Evolutionary conservation across 352 stramenopile species (phyloP).

Genomic region (Aphanomyces stellatus): DNA sequence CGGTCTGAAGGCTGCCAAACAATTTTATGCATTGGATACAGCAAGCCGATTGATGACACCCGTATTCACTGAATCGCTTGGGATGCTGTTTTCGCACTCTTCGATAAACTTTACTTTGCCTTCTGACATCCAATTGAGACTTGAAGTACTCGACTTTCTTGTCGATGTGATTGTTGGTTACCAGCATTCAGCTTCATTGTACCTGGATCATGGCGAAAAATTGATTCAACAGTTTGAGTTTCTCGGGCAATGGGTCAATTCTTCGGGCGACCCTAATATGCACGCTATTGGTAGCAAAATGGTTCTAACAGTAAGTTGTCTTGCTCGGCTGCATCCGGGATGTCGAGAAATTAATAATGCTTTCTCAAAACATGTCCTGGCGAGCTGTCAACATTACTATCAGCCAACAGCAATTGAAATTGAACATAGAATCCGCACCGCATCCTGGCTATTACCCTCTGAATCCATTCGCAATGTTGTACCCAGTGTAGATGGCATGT

Average conservation of each 20-base stretch:
- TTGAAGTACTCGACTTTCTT: constrained; percentile 22
- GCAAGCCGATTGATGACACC: constrained; percentile 36
- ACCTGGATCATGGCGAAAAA: constrained; percentile 33
- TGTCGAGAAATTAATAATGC: neutral
- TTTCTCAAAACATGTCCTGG: constrained; percentile 28
- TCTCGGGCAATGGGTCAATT: neutral
- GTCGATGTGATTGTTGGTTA: constrained; percentile 46
- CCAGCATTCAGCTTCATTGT: constrained; percentile 64
- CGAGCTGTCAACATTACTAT: constrained; percentile 28
- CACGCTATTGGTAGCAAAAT: neutral
- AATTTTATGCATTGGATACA: constrained; percentile 46
- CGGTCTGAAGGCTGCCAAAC: constrained; percentile 63
- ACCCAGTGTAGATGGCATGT: constrained; percentile 66
- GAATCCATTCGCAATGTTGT: constrained; percentile 29
- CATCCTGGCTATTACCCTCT: constrained; percentile 51
- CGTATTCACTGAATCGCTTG: constrained; percentile 33
- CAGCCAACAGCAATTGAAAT: constrained; percentile 35
- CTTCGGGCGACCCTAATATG: neutral
- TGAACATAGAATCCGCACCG: constrained; percentile 36
- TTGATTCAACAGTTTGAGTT: constrained; percentile 34
- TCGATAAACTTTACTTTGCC: constrained; percentile 20
- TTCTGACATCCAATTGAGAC: constrained; percentile 38
- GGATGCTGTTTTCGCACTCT: constrained; percentile 5
- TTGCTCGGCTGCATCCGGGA: neutral
- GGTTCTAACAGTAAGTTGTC: neutral